These are phyloP conservation scores for Castanea mollissima DNA, from an alignment of 306 rosid species.

Conservation along the genomic window DNA sequence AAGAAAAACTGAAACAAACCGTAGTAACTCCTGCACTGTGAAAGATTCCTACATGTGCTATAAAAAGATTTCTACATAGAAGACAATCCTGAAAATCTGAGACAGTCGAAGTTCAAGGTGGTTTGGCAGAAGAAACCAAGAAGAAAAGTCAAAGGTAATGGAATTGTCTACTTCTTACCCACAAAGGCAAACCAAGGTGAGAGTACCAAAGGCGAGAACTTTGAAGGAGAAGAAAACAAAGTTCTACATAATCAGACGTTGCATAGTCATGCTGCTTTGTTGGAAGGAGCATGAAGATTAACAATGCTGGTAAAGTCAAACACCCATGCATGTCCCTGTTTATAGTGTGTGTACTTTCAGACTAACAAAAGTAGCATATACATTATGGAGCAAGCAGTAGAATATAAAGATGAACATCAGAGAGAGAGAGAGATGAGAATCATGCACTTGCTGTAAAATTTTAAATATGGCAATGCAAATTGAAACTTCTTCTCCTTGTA, in stretches of 20 bases:
- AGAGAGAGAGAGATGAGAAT: neutral
- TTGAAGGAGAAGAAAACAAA: constrained; percentile 40
- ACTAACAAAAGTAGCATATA: neutral
- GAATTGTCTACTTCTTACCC: constrained; percentile 23
- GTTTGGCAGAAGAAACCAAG: neutral
- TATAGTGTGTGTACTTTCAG: neutral
- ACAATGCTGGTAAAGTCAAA: constrained; percentile 17
- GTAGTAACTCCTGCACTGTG: constrained; percentile 4
- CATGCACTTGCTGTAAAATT: neutral
- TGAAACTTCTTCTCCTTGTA: neutral
- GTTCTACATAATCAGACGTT: constrained; percentile 39
- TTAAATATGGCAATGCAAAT: neutral
- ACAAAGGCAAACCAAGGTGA: constrained; percentile 13
- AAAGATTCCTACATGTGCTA: constrained; percentile 9
- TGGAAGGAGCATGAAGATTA: constrained; percentile 36
- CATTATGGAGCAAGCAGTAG: too few relatives aligned
- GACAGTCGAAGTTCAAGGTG: neutral
- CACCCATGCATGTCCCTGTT: neutral
- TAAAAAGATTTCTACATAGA: constrained; percentile 4
- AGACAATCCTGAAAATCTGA: neutral
- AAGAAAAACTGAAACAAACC: constrained; percentile 10
- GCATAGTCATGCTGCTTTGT: constrained; percentile 41
- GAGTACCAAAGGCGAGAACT: constrained; percentile 4
- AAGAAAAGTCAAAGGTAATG: constrained; percentile 14
- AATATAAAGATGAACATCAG: neutral